phyloP scores from a whole-genome alignment of 805 yeast genomes.

The Blastobotrys terrestris region DNA sequence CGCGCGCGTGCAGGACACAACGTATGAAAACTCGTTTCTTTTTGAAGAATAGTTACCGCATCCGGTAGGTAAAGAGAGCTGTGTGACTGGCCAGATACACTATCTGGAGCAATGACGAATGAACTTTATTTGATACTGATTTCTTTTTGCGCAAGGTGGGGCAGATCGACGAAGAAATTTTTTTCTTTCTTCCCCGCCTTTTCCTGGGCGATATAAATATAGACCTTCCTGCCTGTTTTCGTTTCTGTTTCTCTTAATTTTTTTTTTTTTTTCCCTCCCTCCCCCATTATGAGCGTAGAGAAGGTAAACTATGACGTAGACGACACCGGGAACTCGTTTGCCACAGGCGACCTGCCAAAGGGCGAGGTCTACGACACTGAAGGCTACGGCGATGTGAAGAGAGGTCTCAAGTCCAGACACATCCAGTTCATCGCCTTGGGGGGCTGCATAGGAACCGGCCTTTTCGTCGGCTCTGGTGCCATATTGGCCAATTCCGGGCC shows the following conservation, averaged over 20 bases:
- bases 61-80: background rate
- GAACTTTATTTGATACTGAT: background rate
- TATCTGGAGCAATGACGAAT: background rate
- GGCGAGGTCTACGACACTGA: background rate
- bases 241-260: no score
- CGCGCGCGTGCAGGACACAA: background rate
- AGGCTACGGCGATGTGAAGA: conserved; percentile 17
- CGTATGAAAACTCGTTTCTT: background rate
- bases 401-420: conserved; percentile 50
- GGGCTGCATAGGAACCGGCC: conserved; percentile 73
- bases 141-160: background rate
- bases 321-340: background rate
- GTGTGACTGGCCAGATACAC: background rate
- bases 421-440: conserved; percentile 71
- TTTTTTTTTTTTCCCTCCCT: background rate
- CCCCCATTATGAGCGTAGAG: background rate
- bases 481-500: conserved; percentile 66
- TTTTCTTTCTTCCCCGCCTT: background rate
- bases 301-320: background rate
- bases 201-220: background rate
- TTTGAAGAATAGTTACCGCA: background rate
- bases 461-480: conserved; percentile 66
- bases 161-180: background rate
- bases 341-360: background rate
- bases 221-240: background rate